These are phyloP conservation scores for Leccinum broughii DNA, from an alignment of 768 basidiomycete species.

Conservation along the genomic window DNA sequence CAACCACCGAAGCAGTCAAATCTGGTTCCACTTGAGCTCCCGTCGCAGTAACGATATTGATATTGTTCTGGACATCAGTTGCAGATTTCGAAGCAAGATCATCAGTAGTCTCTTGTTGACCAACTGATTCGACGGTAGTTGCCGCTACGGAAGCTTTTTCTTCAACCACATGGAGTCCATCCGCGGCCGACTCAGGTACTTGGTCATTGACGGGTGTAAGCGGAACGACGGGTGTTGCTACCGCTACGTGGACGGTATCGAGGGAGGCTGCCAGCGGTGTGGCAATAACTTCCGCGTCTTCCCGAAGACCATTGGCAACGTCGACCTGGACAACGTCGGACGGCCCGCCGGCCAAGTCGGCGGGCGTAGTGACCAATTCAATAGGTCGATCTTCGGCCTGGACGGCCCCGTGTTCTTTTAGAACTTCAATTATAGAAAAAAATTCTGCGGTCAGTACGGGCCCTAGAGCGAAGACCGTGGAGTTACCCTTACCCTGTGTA, in stretches of 20 bases:
- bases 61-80: neutral
- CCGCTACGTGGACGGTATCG: slow-evolving; percentile 3
- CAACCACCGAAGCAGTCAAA: neutral
- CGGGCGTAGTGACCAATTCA: neutral
- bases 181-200: neutral
- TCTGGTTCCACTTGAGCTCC: slow-evolving; percentile 13
- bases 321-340: slow-evolving; percentile 5
- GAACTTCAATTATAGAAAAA: neutral
- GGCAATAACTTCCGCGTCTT: slow-evolving; percentile 6
- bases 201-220: slow-evolving; percentile 1
- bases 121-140: slow-evolving; percentile 9
- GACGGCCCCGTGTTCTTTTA: neutral
- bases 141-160: slow-evolving; percentile 9
- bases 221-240: neutral
- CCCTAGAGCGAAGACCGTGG: neutral
- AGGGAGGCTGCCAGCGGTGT: neutral
- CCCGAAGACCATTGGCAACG: slow-evolving; percentile 6
- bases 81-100: slow-evolving; percentile 2
- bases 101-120: slow-evolving; percentile 3
- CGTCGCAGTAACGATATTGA: slow-evolving; percentile 11
- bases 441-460: neutral
- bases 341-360: neutral
- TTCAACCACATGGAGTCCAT: slow-evolving; percentile 6
- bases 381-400: neutral
- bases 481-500: slow-evolving; percentile 1